Evolutionary conservation across 208 protist genomes (phyloP).

Genomic region (Acanthamoeba triangularis): DNA sequence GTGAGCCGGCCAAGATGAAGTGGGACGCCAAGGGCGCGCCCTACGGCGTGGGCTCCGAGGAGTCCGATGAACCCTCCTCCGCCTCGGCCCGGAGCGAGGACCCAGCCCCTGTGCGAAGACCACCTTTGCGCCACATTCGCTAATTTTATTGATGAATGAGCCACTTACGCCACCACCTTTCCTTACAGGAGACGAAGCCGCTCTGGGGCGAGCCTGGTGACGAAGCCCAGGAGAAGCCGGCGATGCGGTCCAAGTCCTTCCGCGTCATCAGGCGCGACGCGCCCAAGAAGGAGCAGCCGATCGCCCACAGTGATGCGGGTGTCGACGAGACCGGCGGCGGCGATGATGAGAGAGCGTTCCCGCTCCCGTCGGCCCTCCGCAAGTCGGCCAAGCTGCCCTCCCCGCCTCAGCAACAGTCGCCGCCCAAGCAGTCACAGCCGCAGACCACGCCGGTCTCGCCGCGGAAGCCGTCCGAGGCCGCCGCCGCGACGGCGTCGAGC

Average conservation of each 20-base stretch:
- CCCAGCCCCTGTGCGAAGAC: too few species aligned
- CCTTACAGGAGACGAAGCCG: not conserved
- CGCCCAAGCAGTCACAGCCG: not conserved
- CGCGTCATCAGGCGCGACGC: constrained; percentile 34
- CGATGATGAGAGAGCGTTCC: not conserved
- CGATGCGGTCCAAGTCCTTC: not conserved
- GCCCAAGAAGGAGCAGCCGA: not conserved
- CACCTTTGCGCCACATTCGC: too few species aligned
- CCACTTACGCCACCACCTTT: too few species aligned
- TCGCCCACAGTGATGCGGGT: not conserved
- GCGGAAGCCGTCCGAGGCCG: not conserved
- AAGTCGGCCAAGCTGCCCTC: not conserved
- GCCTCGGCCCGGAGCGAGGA: not conserved
- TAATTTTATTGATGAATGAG: too few species aligned
- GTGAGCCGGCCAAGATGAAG: constrained; percentile 62
- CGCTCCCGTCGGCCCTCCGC: not conserved
- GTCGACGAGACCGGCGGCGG: not conserved
- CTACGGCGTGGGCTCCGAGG: not conserved
- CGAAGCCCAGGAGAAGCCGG: not conserved
- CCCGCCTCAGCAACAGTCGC: not conserved
- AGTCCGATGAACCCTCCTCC: not conserved
- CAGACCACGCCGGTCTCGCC: not conserved
- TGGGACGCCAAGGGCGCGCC: constrained; percentile 20
- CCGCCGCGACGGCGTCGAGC: not conserved
- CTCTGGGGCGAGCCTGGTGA: not conserved